Evolutionary conservation across 805 yeast species (phyloP).

Genomic region (Candida andamanensis): DNA sequence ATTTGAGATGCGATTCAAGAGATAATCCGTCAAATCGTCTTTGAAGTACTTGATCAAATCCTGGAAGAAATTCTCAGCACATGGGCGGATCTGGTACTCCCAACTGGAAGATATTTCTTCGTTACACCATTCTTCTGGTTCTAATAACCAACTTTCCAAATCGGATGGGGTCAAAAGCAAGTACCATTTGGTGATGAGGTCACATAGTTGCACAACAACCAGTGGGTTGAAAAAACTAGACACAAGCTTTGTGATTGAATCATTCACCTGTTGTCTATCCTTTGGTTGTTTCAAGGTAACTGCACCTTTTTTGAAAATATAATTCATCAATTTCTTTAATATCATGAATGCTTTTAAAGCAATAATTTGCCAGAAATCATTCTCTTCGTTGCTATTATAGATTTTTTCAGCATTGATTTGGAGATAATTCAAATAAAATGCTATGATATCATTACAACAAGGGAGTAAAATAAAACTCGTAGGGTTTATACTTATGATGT

Average conservation of each 20-base stretch:
- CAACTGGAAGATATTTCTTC: constrained; percentile 73
- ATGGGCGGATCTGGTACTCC: constrained; percentile 81
- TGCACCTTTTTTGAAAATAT: constrained; percentile 63
- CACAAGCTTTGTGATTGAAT: constrained; percentile 50
- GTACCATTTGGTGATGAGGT: constrained; percentile 67
- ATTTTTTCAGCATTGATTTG: constrained; percentile 61
- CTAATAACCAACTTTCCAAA: constrained; percentile 73
- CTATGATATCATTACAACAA: constrained; percentile 54
- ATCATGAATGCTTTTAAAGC: constrained; percentile 63
- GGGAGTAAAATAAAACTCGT: constrained; percentile 69
- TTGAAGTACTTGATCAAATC: constrained; percentile 65
- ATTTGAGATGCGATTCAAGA: constrained; percentile 54
- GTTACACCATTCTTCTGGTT: constrained; percentile 91
- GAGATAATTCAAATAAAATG: constrained; percentile 54
- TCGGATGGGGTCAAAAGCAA: constrained; percentile 70
- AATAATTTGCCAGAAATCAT: constrained; percentile 68
- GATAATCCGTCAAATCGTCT: constrained; percentile 46
- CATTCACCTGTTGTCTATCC: constrained; percentile 59
- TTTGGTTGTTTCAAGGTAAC: constrained; percentile 57
- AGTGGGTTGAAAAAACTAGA: constrained; percentile 54
- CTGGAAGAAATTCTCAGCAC: constrained; percentile 81
- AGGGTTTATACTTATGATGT: constrained; percentile 56
- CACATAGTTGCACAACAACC: constrained; percentile 54
- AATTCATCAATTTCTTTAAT: constrained; percentile 58
- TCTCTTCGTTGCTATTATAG: constrained; percentile 54